phyloP scores from a whole-genome alignment of 495 filamentous ascomycete genomes.

The Cetradonia linearis region DNA sequence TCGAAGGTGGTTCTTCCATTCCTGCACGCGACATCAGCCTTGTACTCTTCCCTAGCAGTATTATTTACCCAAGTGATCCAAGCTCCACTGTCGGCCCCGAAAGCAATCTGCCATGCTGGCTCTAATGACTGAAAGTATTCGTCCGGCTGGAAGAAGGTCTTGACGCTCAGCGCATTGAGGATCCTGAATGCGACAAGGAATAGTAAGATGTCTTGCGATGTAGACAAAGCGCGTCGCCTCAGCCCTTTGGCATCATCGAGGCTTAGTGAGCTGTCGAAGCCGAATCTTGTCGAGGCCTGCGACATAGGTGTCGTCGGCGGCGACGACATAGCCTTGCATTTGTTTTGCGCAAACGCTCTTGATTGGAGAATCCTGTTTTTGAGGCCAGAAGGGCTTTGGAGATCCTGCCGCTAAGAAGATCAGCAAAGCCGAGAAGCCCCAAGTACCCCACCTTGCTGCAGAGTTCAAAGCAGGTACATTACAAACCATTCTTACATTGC shows the following conservation, averaged over 20 bases:
- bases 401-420: not conserved
- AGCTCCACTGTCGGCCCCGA: constrained; percentile 64
- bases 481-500: constrained; percentile 19
- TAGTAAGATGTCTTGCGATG: constrained; percentile 38
- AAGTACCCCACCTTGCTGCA: not conserved
- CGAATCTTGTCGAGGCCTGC: constrained; percentile 24
- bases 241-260: constrained; percentile 19
- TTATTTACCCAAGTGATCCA: constrained; percentile 87
- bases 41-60: not conserved
- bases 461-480: constrained; percentile 27
- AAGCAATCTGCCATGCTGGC: constrained; percentile 84
- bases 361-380: not conserved
- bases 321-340: constrained; percentile 14
- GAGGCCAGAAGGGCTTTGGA: not conserved
- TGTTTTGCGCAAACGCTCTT: constrained; percentile 9
- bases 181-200: constrained; percentile 68
- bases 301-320: constrained; percentile 23
- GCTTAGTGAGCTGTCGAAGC: constrained; percentile 20
- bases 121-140: constrained; percentile 96
- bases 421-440: not conserved
- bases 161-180: constrained; percentile 69
- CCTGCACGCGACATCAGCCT: constrained; percentile 43
- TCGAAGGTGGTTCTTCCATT: constrained; percentile 85
- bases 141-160: constrained; percentile 99
- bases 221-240: constrained; percentile 15